Base-by-base conservation (phyloP, 352 stramenopile species). In the Hyaloperonospora arabidopsidis region DNA sequence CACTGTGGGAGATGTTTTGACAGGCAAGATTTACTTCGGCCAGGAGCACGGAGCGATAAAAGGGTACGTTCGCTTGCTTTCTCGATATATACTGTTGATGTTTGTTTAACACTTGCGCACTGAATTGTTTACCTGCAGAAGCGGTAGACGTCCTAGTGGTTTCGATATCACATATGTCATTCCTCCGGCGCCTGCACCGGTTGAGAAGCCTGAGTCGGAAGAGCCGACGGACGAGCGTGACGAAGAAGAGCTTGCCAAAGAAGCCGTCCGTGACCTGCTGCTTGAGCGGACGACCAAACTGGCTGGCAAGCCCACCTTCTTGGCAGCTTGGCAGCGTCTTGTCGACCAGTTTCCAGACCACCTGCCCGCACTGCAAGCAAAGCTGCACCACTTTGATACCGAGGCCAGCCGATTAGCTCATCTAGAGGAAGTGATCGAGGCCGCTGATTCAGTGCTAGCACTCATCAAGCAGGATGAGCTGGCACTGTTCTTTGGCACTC, bases 141-240 rank as follows among this genome's bases (percentile, higher is more conserved):
- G 64, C 23, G 74, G 76, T 6, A 67, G 75, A 53, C 76, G 74
- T 49, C 80, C 83, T 0, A 65, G 69, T n/a, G 83, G 83, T 28
- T 91, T 89, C 46, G 57, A 74, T 15, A 73, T 93, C 54, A 63
- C 71, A 47, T 93, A 91, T 43, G 71, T 87, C n/a, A 78, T 93
- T 18, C 76, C 83, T 3, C 64, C 77, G 2, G 73, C 76, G 10
- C 70, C 74, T 2, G 77, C 64, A 1, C 64, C 75, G 0, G 59
- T 59, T 19, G 89, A 91, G 59, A 71, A 87, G 2, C 73, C 76
- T 1, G 75, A 88, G 35, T 70, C 73, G 4, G 76, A 86, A 35
- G 74, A 78, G 49, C 74, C 74, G 1, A 83, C 79, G 61, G 81
- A 92, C 47, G 76, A 86, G 49, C 76, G 74, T 25, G 64, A 77